Evolutionary conservation across 768 basidiomycete species (phyloP), one percentile per base, ranked within the genome.

Genomic region (Agaricus bisporus): DNA sequence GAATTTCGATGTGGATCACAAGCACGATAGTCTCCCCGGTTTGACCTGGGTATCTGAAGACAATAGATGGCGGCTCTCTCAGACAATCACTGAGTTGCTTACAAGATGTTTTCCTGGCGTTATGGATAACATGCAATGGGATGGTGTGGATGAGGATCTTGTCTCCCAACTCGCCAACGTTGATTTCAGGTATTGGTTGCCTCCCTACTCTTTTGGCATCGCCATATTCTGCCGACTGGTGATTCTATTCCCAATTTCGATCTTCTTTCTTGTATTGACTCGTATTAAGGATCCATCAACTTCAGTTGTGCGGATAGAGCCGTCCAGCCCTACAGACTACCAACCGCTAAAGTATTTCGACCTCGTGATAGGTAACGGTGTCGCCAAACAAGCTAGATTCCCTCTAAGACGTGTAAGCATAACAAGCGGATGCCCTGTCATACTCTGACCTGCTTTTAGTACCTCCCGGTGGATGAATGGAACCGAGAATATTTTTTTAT

Each of bases 351-450:
- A 45, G 12, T 29, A 29, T 28, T 45, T 45, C 25, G 15, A 22
- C 1, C 5, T 22, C 1, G 28, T 45, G 25, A 45, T 29, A 12
- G 28, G n/a, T 14, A 25, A 28, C 4, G 44, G 28, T 2, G 15
- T 29, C 15, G 44, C 28, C 4, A 28, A 11, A 45, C 44, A 20
- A 2, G 44, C 44, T 4, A 26, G 5, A 7, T 28, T 45, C 12
- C 44, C 44, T 12, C 44, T 45, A 7, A 26, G 15, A 22, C n/a
- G 4, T 22, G 44, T 45, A n/a, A 28, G 44, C 26, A 0, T 5
- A 6, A 8, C 2, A 5, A n/a, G 7, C 5, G 2, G 6, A 1
- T 1, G 6, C 4, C 17, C 2, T 2, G 6, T 7, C 0, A 1
- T 17, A 12, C 12, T 39, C 38, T 39, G 10, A 39, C 2, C 10